Conservation (phyloP, 768 basidiomycete genomes). For the Lanmaoa rubissima region DNA sequence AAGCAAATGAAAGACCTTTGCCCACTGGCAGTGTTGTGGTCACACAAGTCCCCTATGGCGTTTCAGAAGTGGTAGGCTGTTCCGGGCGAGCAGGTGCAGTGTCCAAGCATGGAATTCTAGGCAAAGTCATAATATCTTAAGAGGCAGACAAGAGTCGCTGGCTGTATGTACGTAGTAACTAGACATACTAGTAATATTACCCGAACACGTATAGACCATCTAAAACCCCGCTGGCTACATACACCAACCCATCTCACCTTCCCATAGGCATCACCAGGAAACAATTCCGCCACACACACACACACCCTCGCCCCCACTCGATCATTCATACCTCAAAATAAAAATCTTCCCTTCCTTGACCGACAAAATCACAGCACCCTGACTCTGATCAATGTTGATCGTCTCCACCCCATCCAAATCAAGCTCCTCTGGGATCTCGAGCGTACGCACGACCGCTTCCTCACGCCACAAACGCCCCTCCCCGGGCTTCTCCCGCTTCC, state of each 20-base stretch:
- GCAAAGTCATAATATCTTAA: not conserved
- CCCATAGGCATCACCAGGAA: not conserved
- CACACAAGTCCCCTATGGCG: not conserved
- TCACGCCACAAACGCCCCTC: conserved; percentile 28
- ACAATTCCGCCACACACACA: not conserved
- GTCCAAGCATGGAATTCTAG: not conserved
- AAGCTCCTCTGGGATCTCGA: conserved; percentile 63
- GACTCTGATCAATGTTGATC: conserved; percentile 75
- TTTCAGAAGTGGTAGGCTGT: not conserved
- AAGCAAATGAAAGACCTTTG: not conserved
- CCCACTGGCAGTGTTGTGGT: not conserved
- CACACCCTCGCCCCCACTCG: not conserved
- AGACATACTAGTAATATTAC: not conserved
- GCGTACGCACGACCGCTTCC: conserved; percentile 51
- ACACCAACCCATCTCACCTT: not conserved
- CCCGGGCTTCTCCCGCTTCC: conserved; percentile 18
- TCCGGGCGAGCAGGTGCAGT: too few species aligned
- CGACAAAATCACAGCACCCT: conserved; percentile 69
- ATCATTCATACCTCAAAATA: conserved; percentile 62
- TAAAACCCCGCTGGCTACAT: not conserved
- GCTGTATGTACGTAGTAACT: not conserved
- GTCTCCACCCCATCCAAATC: conserved; percentile 67
- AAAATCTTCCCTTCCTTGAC: conserved; percentile 69
- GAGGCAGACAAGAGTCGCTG: not conserved
- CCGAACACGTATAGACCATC: not conserved